phyloP scores from a whole-genome alignment of 2,329 filamentous ascomycete genomes.

The Saccharata proteae region DNA sequence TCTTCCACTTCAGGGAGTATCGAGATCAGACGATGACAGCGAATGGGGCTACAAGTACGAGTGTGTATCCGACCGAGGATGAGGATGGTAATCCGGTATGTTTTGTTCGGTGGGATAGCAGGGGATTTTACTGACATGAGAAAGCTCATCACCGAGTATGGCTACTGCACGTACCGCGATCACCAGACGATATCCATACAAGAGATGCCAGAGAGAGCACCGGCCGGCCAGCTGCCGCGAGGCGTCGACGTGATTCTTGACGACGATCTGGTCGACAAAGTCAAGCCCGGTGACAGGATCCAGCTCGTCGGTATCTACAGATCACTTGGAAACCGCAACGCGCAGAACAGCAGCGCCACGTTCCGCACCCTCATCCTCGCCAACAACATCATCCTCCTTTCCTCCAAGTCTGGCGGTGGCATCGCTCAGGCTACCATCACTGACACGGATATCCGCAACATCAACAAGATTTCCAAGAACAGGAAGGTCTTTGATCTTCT shows the following conservation, averaged over 20 bases:
- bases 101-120: conserved; percentile 3
- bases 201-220: conserved; percentile 96
- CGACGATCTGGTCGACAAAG: conserved; percentile 86
- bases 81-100: conserved; percentile 73
- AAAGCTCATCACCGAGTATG: conserved; percentile 80
- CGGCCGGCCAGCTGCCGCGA: conserved; percentile 85
- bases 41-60: conserved; percentile 75
- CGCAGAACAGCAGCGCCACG: conserved; percentile 76
- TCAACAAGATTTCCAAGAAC: conserved; percentile 94
- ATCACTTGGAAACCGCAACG: conserved; percentile 88
- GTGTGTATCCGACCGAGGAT: conserved; percentile 89
- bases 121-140: conserved; percentile 3
- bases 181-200: conserved; percentile 97
- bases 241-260: conserved; percentile 95
- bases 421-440: conserved; percentile 87
- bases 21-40: conserved; percentile 92
- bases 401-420: conserved; percentile 90
- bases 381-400: conserved; percentile 89
- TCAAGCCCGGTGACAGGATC: conserved; percentile 91
- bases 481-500: conserved; percentile 86
- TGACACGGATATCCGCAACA: conserved; percentile 94
- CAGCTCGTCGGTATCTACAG: conserved; percentile 95
- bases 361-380: conserved; percentile 92
- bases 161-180: conserved; percentile 88
- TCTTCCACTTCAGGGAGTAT: conserved; percentile 84